Conservation (phyloP, 768 basidiomycete species). For the Tylopilus sp. region DNA sequence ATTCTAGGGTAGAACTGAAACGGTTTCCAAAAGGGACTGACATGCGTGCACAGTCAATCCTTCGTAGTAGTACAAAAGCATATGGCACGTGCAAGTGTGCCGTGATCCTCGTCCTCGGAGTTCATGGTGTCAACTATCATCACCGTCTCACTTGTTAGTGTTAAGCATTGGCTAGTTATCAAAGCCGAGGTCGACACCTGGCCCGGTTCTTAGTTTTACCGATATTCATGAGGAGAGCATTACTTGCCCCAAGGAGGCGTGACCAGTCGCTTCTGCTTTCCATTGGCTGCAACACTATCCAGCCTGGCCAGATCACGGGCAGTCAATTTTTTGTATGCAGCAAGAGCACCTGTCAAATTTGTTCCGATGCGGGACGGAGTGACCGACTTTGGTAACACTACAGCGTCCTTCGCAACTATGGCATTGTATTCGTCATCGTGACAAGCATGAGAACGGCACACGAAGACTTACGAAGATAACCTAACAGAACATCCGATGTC, state of each 20-base stretch:
- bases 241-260: constrained; percentile 69
- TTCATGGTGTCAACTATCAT: no score
- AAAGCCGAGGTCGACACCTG: constrained; percentile 66
- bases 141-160: constrained; percentile 4
- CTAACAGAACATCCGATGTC: constrained; percentile 57
- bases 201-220: constrained; percentile 13
- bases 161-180: constrained; percentile 50
- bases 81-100: neutral
- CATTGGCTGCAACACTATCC: constrained; percentile 52
- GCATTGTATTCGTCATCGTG: neutral
- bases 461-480: constrained; percentile 51
- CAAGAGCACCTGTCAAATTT: constrained; percentile 52
- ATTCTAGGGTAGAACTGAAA: neutral
- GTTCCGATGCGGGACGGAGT: constrained; percentile 62
- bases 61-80: neutral
- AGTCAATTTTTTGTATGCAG: constrained; percentile 44
- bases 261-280: constrained; percentile 68
- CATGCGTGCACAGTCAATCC: neutral
- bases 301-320: constrained; percentile 51
- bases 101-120: neutral
- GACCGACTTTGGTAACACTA: constrained; percentile 76
- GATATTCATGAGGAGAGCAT: neutral
- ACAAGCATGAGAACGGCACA: constrained; percentile 1
- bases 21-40: neutral
- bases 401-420: constrained; percentile 58